These are phyloP conservation scores for Globisporangium polare DNA, from an alignment of 352 stramenopile genomes.

Conservation along the genomic window DNA sequence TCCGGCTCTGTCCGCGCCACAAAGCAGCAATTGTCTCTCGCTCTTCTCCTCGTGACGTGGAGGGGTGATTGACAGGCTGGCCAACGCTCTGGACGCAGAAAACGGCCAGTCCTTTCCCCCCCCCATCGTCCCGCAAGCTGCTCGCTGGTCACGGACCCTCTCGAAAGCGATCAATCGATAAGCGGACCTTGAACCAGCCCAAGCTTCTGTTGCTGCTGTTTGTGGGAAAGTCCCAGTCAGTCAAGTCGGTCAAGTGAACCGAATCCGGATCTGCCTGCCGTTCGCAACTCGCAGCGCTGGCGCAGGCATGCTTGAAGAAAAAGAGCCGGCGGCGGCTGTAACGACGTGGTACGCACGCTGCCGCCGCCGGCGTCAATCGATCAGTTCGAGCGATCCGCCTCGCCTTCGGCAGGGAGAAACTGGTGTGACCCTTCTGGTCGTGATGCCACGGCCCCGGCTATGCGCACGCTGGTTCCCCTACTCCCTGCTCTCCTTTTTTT, in stretches of 20 bases:
- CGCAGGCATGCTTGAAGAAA: too few species aligned
- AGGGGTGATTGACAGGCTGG: slow-evolving; percentile 11
- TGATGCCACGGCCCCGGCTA: neutral
- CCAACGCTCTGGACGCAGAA: slow-evolving; percentile 6
- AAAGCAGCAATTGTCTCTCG: slow-evolving; percentile 4
- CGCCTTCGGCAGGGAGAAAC: neutral
- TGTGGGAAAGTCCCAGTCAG: neutral
- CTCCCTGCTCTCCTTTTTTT: neutral
- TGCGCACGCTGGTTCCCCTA: neutral
- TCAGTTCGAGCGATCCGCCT: too few species aligned
- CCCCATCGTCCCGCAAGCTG: neutral
- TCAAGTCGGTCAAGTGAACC: neutral
- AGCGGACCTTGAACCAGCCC: too few species aligned
- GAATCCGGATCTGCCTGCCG: neutral
- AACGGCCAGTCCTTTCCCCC: neutral
- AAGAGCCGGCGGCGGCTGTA: too few species aligned
- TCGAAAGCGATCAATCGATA: too few species aligned
- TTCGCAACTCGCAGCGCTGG: too few species aligned
- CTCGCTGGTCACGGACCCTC: neutral
- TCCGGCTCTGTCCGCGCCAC: slow-evolving; percentile 5
- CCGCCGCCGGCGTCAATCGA: neutral
- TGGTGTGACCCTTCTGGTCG: slow-evolving; percentile 9
- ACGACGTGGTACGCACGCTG: too few species aligned
- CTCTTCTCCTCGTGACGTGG: neutral
- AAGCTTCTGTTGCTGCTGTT: too few species aligned